Base-by-base conservation (phyloP, 2,329 filamentous ascomycete species). In the Amylocarpus encephaloides region DNA sequence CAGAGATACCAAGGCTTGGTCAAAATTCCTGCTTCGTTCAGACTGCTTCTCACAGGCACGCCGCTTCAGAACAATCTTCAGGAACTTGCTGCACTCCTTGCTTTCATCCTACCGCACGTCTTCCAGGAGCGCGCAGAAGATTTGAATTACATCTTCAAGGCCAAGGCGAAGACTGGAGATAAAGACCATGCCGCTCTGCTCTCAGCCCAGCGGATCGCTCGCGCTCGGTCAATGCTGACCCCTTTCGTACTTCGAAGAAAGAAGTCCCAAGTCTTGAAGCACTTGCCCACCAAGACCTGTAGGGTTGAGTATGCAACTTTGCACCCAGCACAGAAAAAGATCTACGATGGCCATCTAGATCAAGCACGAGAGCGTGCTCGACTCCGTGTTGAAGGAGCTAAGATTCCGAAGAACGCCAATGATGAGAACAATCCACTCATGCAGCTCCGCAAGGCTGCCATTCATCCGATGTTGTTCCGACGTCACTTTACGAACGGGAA, bases 201-300 rank as follows among this genome's bases (percentile, higher is more conserved):
- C 1, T 95, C 93, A 18, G 85, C 82, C 40, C 88, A 95, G 66
- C 85, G 93, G 38, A 93, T 97, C 50, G 80, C 82, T 50, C 80
- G 91, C 40, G 93, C 93, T 2, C 83, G 91, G 48, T 89, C 86
- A 0, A 98, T 98, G 74, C 81, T 98, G 63, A 89, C 91, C 19
- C 93, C 93, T 0, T 98, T 98, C 65, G 93, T 98, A 48, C 73
- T 98, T 2, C 88, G 95, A 55, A 81, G 93, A 6, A 92, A 93
- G 71, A 98, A 98, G 71, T 82, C 88, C 43, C 90, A 97, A 63
- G 91, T 96, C 7, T 76, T 97, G n/a, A 73, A 73, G 42, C 86
- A 93, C 63, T 77, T 98, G 56, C 91, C 93, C 0, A 74, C 76
- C 46, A 97, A 97, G 72, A 82, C 79, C 10, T 82, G 83, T 52